Evolutionary conservation across 306 rosid species (phyloP), one percentile per base, ranked within the genome.

Genomic region (Vigna mungo): DNA sequence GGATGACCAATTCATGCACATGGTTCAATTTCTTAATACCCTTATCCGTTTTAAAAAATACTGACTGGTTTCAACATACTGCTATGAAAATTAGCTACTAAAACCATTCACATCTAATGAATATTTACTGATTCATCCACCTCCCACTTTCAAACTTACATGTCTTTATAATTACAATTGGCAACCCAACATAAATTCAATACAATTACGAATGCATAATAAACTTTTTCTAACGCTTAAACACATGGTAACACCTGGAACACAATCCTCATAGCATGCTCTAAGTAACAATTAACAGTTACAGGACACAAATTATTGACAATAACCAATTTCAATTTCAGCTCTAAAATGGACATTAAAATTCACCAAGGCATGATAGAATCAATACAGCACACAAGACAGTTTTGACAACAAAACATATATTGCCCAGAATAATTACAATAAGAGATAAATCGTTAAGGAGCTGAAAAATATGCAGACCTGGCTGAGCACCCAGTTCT

Each of bases 401-500:
- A 65, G 43, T 36, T 77, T 71, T 64, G 37, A 34, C 23, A 71
- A 23, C n/a, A 79, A 46, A 52, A 62, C 78, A 55, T 72, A 9
- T 17, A 9, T 18, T 37, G 25, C 72, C 84, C 39, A 80, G 68
- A 74, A 80, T 68, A 75, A 27, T 44, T 18, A 69, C 58, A 54
- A 30, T 25, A 54, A 63, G n/a, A 64, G 78, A 34, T 30, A 17
- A 53, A 73, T 62, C 34, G 39, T 32, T 53, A 77, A 52, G 14
- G 37, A 82, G 70, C 48, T 68, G 46, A 53, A 75, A 20, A 56
- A 49, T 72, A 78, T 77, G 82, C 85, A 81, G 51, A 96, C 99
- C 99, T 92, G 98, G 94, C 91, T 92, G 99, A 34, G 99, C 99
- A 62, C 99, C 99, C 72, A 96, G 94, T 84, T 96, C 99, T 74